A percentile compares a stretch with the other conserved stretches of the same genome.
Conservation (phyloP, 73 alveolate species). For the Paramecium sexaurelia region DNA sequence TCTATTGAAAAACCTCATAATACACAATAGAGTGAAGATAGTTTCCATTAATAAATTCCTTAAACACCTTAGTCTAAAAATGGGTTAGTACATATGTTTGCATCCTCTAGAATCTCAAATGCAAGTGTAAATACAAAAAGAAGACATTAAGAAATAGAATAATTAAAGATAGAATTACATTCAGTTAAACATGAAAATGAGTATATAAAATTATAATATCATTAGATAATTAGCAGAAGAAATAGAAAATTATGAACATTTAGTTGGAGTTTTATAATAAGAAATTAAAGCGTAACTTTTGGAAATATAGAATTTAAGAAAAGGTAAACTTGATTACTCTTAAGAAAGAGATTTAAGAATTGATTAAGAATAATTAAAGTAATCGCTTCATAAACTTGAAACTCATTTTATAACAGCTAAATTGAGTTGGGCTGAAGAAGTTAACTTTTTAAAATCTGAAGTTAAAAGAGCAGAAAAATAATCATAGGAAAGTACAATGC, state of each 20-base stretch:
- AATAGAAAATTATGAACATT: neutral
- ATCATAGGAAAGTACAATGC: neutral
- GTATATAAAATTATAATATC: neutral
- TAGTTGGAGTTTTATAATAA: neutral
- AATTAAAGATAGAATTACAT: neutral
- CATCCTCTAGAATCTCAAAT: constrained; percentile 15
- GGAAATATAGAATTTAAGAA: constrained; percentile 1
- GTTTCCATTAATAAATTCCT: neutral
- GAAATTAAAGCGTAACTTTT: neutral
- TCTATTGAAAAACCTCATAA: neutral
- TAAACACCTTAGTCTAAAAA: neutral
- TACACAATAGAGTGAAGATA: constrained; percentile 10
- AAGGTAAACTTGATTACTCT: constrained; percentile 7
- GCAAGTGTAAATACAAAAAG: neutral
- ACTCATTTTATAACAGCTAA: neutral
- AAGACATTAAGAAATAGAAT: neutral
- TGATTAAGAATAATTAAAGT: neutral
- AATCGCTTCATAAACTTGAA: constrained; percentile 21
- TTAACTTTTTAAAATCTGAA: constrained; percentile 29
- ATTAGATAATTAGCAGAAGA: neutral
- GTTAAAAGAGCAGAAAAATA: constrained; percentile 33
- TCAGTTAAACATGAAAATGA: neutral
- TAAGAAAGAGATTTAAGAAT: constrained; percentile 35
- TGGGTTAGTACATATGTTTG: constrained; percentile 7
- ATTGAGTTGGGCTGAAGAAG: constrained; percentile 36